These are phyloP conservation scores for Conoideocrella luteorostrata DNA, from an alignment of 2,329 filamentous ascomycete genomes.

Conservation along the genomic window DNA sequence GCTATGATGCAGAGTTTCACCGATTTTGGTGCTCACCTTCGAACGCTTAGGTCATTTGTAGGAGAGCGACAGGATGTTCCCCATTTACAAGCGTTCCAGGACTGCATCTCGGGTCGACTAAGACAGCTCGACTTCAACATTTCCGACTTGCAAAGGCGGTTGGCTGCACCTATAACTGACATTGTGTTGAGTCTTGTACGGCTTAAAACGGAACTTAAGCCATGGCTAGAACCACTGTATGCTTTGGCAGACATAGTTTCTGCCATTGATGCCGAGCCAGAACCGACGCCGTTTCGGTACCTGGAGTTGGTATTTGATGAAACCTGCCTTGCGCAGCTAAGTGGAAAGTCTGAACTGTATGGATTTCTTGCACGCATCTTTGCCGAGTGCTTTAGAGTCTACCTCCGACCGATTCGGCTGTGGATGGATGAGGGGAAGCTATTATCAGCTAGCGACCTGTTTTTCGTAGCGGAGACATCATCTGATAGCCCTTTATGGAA, in stretches of 20 bases:
- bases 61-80: conserved; percentile 41
- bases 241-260: conserved; percentile 56
- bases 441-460: conserved; percentile 56
- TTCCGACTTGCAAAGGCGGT: conserved; percentile 52
- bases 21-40: conserved; percentile 39
- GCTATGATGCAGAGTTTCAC: conserved; percentile 41
- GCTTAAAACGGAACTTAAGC: conserved; percentile 51
- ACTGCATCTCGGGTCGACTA: conserved; percentile 53
- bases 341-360: conserved; percentile 57
- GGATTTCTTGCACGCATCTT: conserved; percentile 62
- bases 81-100: conserved; percentile 66
- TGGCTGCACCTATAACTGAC: conserved; percentile 47
- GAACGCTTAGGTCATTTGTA: conserved; percentile 38
- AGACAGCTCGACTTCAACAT: conserved; percentile 51
- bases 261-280: conserved; percentile 43
- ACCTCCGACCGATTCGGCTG: conserved; percentile 67
- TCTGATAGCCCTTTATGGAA: conserved; percentile 52
- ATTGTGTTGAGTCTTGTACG: conserved; percentile 61
- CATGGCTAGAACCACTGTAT: conserved; percentile 47
- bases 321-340: conserved; percentile 62
- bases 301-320: conserved; percentile 72
- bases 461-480: conserved; percentile 63
- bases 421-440: conserved; percentile 84
- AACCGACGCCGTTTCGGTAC: conserved; percentile 58
- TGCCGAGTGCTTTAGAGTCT: conserved; percentile 74